phyloP scores from a whole-genome alignment of 495 filamentous ascomycete species.

The Cetradonia linearis region DNA sequence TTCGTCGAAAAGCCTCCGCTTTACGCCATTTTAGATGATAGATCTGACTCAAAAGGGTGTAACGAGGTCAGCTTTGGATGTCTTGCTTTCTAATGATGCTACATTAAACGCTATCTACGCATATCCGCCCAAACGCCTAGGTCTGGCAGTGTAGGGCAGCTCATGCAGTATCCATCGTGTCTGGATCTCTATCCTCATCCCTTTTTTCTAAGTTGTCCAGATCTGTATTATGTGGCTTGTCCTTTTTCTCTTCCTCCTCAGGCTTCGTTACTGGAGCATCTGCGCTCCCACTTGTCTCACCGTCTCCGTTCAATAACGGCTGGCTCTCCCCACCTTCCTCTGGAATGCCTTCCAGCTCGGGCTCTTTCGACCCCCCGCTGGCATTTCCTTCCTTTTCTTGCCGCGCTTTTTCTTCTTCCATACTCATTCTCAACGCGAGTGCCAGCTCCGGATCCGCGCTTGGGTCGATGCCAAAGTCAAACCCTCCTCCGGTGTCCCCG shows the following conservation, averaged over 20 bases:
- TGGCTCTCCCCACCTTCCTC: slow-evolving; percentile 63
- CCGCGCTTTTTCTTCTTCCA: slow-evolving; percentile 93
- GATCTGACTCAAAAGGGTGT: neutral
- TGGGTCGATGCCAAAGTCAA: slow-evolving; percentile 70
- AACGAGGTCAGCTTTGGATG: neutral
- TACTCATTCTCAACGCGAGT: slow-evolving; percentile 90
- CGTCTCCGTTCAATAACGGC: slow-evolving; percentile 54
- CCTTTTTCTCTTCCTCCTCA: slow-evolving; percentile 44
- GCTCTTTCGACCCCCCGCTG: slow-evolving; percentile 56
- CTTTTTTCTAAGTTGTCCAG: slow-evolving; percentile 48
- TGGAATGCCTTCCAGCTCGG: slow-evolving; percentile 64
- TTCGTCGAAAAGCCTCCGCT: neutral
- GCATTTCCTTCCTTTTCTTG: slow-evolving; percentile 75
- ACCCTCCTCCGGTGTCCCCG: slow-evolving; percentile 48
- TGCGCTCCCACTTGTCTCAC: slow-evolving; percentile 56
- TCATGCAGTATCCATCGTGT: slow-evolving; percentile 85
- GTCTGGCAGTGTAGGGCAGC: slow-evolving; percentile 14
- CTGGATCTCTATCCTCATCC: slow-evolving; percentile 47
- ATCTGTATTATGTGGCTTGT: slow-evolving; percentile 44
- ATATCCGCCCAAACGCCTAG: slow-evolving; percentile 17
- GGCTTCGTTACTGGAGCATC: slow-evolving; percentile 23
- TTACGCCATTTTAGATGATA: neutral
- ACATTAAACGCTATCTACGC: slow-evolving; percentile 16
- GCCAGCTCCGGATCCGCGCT: slow-evolving; percentile 85
- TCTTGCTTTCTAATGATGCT: neutral